A percentile compares a stretch with the other conserved stretches of the same genome.
These are phyloP conservation scores for Yamadazyma tumulicola DNA, from an alignment of 805 yeast species.

Conservation along the genomic window DNA sequence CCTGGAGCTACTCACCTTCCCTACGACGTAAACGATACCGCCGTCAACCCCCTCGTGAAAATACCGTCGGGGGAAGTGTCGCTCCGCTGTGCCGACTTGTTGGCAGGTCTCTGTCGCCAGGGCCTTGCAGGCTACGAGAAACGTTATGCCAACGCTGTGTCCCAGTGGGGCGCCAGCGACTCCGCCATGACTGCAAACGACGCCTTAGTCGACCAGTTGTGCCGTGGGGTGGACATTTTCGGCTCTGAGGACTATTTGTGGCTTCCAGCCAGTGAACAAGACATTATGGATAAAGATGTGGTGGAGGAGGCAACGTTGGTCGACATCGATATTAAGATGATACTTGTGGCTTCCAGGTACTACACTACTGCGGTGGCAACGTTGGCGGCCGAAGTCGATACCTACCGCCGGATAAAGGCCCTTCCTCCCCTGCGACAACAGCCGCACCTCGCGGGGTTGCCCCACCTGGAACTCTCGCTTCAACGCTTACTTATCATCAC, in stretches of 20 bases:
- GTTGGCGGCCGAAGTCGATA: constrained; percentile 18
- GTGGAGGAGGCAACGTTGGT: constrained; percentile 26
- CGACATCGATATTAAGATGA: constrained; percentile 37
- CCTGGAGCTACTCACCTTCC: constrained; percentile 37
- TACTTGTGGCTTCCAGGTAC: constrained; percentile 22
- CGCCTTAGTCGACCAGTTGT: constrained; percentile 3
- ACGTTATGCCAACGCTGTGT: too few relatives aligned
- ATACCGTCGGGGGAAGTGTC: constrained; percentile 25
- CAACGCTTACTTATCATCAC: constrained; percentile 47
- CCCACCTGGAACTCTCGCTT: constrained; percentile 24
- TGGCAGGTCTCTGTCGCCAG: constrained; percentile 23
- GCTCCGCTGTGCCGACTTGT: constrained; percentile 23
- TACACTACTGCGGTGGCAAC: constrained; percentile 25
- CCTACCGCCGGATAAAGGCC: constrained; percentile 13
- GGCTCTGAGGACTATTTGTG: constrained; percentile 7
- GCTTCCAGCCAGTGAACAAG: constrained; percentile 1
- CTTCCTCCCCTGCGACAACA: constrained; percentile 6
- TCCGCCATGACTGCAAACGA: constrained; percentile 12
- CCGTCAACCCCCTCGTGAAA: constrained; percentile 26
- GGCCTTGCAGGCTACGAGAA: constrained; percentile 38
- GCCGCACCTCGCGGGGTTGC: constrained; percentile 23
- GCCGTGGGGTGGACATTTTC: constrained; percentile 8
- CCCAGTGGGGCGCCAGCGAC: constrained; percentile 22
- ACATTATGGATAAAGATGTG: constrained; percentile 5
- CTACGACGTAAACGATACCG: constrained; percentile 35